A percentile compares a stretch with the other conserved stretches of the same genome.
Conservation (phyloP, 1,284 basidiomycete genomes). For the Filobasidium uniguttulatum region DNA sequence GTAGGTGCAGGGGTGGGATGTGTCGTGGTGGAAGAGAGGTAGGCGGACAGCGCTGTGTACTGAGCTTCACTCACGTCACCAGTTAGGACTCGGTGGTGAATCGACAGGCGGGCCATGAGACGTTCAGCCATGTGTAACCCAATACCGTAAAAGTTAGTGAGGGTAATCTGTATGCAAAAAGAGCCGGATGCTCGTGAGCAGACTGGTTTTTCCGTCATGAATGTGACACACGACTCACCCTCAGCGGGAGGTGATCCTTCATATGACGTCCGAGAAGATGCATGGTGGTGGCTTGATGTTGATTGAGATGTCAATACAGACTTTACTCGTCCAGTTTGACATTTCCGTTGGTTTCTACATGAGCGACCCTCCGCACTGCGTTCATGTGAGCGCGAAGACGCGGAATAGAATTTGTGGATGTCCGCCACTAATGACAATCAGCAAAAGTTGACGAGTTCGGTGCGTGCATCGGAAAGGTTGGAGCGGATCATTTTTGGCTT, state of each 20-base stretch:
- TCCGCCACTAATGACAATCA: too few species aligned
- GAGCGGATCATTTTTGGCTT: too few species aligned
- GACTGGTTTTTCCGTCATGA: not conserved
- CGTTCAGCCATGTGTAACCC: slow-evolving; percentile 36
- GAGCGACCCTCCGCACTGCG: too few species aligned
- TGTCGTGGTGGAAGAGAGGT: slow-evolving; percentile 42
- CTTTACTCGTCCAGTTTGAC: too few species aligned
- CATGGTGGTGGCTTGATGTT: slow-evolving; percentile 20
- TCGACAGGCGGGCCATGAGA: slow-evolving; percentile 41
- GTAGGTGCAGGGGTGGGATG: slow-evolving; percentile 25
- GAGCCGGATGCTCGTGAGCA: not conserved
- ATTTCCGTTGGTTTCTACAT: too few species aligned
- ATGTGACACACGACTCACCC: slow-evolving; percentile 22
- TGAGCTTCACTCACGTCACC: slow-evolving; percentile 40
- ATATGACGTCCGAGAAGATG: slow-evolving; percentile 40
- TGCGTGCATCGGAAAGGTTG: too few species aligned
- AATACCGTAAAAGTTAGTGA: slow-evolving; percentile 44
- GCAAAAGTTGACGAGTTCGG: too few species aligned
- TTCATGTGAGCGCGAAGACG: too few species aligned
- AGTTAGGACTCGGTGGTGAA: slow-evolving; percentile 38
- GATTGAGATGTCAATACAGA: too few species aligned
- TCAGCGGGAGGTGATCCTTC: slow-evolving; percentile 39
- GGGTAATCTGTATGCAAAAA: slow-evolving; percentile 36
- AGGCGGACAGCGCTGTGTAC: slow-evolving; percentile 42
- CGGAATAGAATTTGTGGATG: too few species aligned